These are phyloP conservation scores for Allium cepa DNA, from an alignment of 106 monocot genomes.

Conservation along the genomic window DNA sequence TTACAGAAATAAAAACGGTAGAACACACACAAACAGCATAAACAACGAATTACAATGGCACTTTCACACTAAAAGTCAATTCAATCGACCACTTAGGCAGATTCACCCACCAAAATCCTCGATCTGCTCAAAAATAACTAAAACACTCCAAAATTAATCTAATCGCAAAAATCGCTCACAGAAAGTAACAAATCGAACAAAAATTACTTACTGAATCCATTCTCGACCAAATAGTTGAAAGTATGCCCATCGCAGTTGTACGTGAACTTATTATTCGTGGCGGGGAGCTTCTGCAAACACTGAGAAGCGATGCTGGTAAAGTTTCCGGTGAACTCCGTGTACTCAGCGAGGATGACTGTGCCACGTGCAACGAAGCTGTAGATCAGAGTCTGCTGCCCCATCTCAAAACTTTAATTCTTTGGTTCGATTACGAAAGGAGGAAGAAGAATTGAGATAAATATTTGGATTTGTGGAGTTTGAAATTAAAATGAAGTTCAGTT, in stretches of 20 bases:
- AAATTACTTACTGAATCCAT: constrained; percentile 18
- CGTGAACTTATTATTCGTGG: constrained; percentile 34
- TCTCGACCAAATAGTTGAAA: constrained; percentile 29
- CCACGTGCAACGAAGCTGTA: constrained; percentile 32
- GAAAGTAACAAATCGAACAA: not conserved
- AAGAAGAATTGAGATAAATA: too few relatives aligned
- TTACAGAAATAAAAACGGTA: too few relatives aligned
- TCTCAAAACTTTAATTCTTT: not conserved
- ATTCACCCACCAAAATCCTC: not conserved
- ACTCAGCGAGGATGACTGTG: constrained; percentile 27
- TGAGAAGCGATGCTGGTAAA: constrained; percentile 24
- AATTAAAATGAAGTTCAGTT: too few relatives aligned
- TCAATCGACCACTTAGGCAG: too few relatives aligned
- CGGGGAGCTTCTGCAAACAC: constrained; percentile 26
- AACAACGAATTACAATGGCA: too few relatives aligned
- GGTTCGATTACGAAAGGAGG: too few relatives aligned
- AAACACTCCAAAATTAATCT: not conserved
- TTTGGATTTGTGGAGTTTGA: too few relatives aligned
- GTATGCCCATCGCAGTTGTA: constrained; percentile 29
- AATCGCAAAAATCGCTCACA: not conserved
- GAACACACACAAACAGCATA: too few relatives aligned
- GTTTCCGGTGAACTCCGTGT: constrained; percentile 32
- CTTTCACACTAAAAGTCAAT: too few relatives aligned
- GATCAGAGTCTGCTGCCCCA: constrained; percentile 27
- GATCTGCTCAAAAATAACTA: not conserved